Percentiles rank a stretch among this genome's conserved stretches.
Conservation (phyloP, 2,329 filamentous ascomycete species). For the Tricladium varicosporioides region DNA sequence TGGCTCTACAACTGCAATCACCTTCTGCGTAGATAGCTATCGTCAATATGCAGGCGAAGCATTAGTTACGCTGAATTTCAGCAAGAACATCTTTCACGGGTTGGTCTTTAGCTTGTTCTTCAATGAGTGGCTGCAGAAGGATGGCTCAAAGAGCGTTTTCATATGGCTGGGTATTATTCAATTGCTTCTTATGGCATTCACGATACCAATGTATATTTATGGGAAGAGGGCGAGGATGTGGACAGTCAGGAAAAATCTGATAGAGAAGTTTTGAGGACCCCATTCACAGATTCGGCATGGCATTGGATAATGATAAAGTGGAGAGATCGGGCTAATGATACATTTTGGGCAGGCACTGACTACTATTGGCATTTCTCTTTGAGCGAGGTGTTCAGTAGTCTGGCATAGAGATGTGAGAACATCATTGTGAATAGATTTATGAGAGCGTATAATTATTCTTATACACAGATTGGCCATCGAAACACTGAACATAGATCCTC, state of each 20-base stretch:
- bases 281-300: too few relatives aligned
- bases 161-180: slow-evolving; percentile 85
- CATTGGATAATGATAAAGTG: too few relatives aligned
- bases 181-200: slow-evolving; percentile 67
- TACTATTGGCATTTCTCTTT: too few relatives aligned
- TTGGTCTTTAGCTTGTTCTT: slow-evolving; percentile 88
- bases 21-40: slow-evolving; percentile 92
- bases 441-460: too few relatives aligned
- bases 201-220: slow-evolving; percentile 91
- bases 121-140: slow-evolving; percentile 73
- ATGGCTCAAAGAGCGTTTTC: slow-evolving; percentile 77
- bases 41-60: slow-evolving; percentile 92
- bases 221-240: slow-evolving; percentile 92
- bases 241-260: slow-evolving; percentile 78
- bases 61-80: slow-evolving; percentile 89
- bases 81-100: slow-evolving; percentile 91
- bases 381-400: too few relatives aligned
- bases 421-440: too few relatives aligned
- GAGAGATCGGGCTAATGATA: too few relatives aligned
- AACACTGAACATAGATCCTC: too few relatives aligned
- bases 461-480: too few relatives aligned
- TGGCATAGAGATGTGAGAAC: too few relatives aligned
- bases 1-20: slow-evolving; percentile 87
- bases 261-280: slow-evolving; percentile 9
- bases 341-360: too few relatives aligned